phyloP scores from a whole-genome alignment of 192 early-diverging fungal species.

The Spinellus fusiger region DNA sequence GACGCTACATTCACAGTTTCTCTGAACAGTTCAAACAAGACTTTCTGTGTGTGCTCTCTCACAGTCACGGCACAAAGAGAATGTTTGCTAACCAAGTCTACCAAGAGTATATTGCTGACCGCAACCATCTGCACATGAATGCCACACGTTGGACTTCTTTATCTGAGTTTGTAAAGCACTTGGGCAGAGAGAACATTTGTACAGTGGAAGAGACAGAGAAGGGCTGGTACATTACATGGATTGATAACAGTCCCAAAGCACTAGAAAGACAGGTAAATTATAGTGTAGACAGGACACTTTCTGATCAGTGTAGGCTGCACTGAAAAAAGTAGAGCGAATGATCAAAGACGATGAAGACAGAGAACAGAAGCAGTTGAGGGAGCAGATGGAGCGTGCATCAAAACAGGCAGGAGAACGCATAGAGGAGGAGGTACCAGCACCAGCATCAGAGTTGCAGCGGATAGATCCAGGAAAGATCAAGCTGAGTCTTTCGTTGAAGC shows the following conservation, averaged over 20 bases:
- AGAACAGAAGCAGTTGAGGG: conserved; percentile 65
- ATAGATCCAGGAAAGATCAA: conserved; percentile 66
- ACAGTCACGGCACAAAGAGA: conserved; percentile 73
- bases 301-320: conserved; percentile 49
- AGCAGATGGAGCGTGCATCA: conserved; percentile 79
- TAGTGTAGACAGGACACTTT: neutral
- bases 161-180: conserved; percentile 78
- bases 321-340: conserved; percentile 71
- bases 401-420: conserved; percentile 33
- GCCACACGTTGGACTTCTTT: conserved; percentile 89
- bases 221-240: conserved; percentile 87
- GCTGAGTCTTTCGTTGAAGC: conserved; percentile 54
- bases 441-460: conserved; percentile 55
- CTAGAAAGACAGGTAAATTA: conserved; percentile 62
- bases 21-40: conserved; percentile 78
- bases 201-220: conserved; percentile 86
- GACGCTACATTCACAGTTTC: conserved; percentile 68
- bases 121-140: conserved; percentile 95
- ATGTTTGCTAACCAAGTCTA: conserved; percentile 93
- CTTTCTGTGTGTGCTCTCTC: conserved; percentile 79
- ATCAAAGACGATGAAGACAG: conserved; percentile 85
- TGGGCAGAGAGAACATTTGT: conserved; percentile 79
- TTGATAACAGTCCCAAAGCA: conserved; percentile 86
- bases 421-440: conserved; percentile 13
- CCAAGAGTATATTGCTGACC: conserved; percentile 91